A percentile compares a stretch with the other conserved stretches of the same genome.
Evolutionary conservation across 257 asterid genomes (phyloP).

Genomic region (Fraxinus americana): DNA sequence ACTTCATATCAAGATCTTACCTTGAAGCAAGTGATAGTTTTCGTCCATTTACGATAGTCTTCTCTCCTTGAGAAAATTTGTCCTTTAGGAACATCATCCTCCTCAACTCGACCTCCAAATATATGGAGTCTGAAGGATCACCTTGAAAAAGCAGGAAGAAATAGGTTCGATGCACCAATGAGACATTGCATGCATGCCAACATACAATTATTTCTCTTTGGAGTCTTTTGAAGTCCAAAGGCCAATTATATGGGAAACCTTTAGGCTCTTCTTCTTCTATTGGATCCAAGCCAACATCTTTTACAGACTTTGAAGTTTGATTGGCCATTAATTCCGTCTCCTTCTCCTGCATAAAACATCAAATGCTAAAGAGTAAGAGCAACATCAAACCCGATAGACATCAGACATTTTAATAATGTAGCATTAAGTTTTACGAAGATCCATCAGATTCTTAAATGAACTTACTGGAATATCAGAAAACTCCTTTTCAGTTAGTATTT

Average conservation of each 20-base stretch:
- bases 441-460: neutral
- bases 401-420: neutral
- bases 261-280: slow-evolving; percentile 67
- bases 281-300: slow-evolving; percentile 82
- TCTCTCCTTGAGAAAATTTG: slow-evolving; percentile 61
- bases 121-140: slow-evolving; percentile 82
- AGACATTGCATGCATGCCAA: slow-evolving; percentile 80
- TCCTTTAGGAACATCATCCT: slow-evolving; percentile 72
- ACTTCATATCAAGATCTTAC: slow-evolving; percentile 37
- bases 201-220: slow-evolving; percentile 77
- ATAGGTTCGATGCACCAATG: slow-evolving; percentile 82
- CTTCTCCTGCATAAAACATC: slow-evolving; percentile 35
- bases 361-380: neutral
- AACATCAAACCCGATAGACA: neutral
- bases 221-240: slow-evolving; percentile 72
- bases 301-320: slow-evolving; percentile 47
- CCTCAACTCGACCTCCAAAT: slow-evolving; percentile 83
- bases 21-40: slow-evolving; percentile 59
- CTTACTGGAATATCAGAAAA: slow-evolving; percentile 32
- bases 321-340: slow-evolving; percentile 39
- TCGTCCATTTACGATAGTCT: slow-evolving; percentile 60
- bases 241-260: slow-evolving; percentile 56
- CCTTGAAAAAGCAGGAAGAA: slow-evolving; percentile 88
- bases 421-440: neutral
- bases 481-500: slow-evolving; percentile 24